Base-by-base conservation (phyloP, 176 grass and related monocot species). In the Tillandsia leiboldiana region DNA sequence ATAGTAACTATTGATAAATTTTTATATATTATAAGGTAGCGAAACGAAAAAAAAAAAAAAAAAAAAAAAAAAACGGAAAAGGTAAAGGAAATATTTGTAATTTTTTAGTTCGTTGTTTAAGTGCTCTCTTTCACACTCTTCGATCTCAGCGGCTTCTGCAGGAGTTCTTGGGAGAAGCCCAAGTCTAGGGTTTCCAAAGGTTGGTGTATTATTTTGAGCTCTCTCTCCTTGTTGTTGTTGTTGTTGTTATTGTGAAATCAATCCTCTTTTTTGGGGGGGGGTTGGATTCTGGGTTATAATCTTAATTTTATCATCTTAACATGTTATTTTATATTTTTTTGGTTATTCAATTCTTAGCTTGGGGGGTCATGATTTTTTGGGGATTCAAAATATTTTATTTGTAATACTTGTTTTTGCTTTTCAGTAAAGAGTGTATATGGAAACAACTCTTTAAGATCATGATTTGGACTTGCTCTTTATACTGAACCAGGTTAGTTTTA, bases 171-270 rank as follows among this genome's bases (percentile, higher is more conserved):
- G 53, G 64, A 8, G 28, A 24, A 33, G 27, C 64, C 64, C 12
- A 47, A 29, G 28, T 12, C 29, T 67, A 67, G 65, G 65, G 65
- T 67, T 67, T 67, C 33, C 42, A 17, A 10, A 61, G 56, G 56
- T 61, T 61, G 53, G 14, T 57, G 8, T 57, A 5, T 57, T 17
- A 57, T 57, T 66, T 11, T 11, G 23, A 67, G 65, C 42, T 49
- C 14, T 17, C 33, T 42, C 33, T 42, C 5, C 33, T 42, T 42
- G 33, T 42, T 42, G 0, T 7, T 33, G 29, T 33, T 42, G 33
- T 42, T 42, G 33, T 42, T 42, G 33, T 42, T 42, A 42, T 42
- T 4, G 33, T 23, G 4, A 61, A n/a, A 61, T 61, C 56, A 61
- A 20, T 61, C 17, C 5, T 61, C 22, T 57, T 24, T 24, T 24